Base-by-base conservation (phyloP, 2,329 filamentous ascomycete genomes). In the Sarocladium oryzae region DNA sequence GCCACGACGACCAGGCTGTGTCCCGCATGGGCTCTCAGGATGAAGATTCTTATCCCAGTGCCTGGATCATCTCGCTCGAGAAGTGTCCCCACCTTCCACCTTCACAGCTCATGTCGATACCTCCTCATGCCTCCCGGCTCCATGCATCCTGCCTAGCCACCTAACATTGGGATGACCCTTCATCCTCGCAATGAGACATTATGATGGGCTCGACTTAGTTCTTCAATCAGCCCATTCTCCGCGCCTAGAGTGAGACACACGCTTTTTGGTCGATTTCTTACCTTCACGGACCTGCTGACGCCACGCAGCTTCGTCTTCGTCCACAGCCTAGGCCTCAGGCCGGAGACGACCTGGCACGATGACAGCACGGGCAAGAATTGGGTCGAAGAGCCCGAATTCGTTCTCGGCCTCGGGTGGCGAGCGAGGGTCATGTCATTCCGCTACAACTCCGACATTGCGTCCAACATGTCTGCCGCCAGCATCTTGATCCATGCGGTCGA, bases 401-500 rank as follows among this genome's bases (percentile, higher is more conserved):
- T 32, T 4, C 43, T 32, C 16, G 43, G 16, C 5, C 28, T 48
- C 28, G 43, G 43, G 13, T 48, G 43, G 43, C 24, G 26, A 23
- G 43, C 21, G 26, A 16, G 28, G n/a, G 43, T 48, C 16, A 30
- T 48, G 28, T 48, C 43, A 5, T 48, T 48, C n/a, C 43, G 43
- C 16, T 48, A 32, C 43, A 48, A 48, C 43, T 48, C 43, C 15
- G 43, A 48, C n/a, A 21, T 48, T 13, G 43, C 43, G 11, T 48
- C 43, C 24, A 48, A 48, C 18, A 48, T 48, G 43, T 32, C 26
- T 20, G 43, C 43, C 4, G 24, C 43, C 28, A 48, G 43, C 28
- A 48, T 48, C 21, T 24, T 26, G 26, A 33, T 48, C 4, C 43
- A 48, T 18, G 43, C 43, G 4, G 33, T 18, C n/a, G 43, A 48